Evolutionary conservation across 257 asterid species (phyloP).

Genomic region (Mitragyna speciosa): DNA sequence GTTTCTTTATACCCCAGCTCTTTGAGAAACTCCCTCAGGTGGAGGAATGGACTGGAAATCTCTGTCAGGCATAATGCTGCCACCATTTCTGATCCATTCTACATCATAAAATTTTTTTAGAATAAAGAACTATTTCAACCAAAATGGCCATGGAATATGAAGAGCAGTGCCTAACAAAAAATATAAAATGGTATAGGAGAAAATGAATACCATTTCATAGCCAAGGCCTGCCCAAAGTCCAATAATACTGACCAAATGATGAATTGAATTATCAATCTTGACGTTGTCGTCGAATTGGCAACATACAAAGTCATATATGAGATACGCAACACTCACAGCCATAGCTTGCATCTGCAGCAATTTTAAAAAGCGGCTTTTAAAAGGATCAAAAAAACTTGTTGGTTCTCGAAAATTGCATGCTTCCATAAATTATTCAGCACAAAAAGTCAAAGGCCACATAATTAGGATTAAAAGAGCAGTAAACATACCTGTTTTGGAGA

Average conservation of each 20-base stretch:
- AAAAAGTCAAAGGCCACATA: background rate
- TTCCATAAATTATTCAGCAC: background rate
- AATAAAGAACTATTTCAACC: background rate
- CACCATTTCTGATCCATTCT: constrained; percentile 95
- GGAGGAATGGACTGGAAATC: constrained; percentile 82
- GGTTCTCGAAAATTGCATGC: background rate
- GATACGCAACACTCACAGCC: constrained; percentile 49
- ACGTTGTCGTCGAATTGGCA: constrained; percentile 50
- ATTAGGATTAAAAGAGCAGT: background rate
- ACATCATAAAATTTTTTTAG: background rate
- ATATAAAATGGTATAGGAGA: background rate
- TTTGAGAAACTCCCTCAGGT: constrained; percentile 81
- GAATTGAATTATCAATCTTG: constrained; percentile 67
- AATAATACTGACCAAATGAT: constrained; percentile 72
- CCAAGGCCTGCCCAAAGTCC: constrained; percentile 73
- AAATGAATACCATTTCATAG: constrained; percentile 52
- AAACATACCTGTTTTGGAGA: constrained; percentile 62
- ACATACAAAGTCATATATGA: constrained; percentile 70
- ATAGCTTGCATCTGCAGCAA: constrained; percentile 62
- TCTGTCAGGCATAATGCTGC: constrained; percentile 79
- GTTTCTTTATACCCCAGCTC: constrained; percentile 75
- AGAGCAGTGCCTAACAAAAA: background rate
- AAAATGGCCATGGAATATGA: background rate
- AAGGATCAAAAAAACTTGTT: background rate
- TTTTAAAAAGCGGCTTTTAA: background rate